Evolutionary conservation across 768 basidiomycete species (phyloP), one percentile per base, ranked within the genome.

Genomic region (Naganishia onofrii): DNA sequence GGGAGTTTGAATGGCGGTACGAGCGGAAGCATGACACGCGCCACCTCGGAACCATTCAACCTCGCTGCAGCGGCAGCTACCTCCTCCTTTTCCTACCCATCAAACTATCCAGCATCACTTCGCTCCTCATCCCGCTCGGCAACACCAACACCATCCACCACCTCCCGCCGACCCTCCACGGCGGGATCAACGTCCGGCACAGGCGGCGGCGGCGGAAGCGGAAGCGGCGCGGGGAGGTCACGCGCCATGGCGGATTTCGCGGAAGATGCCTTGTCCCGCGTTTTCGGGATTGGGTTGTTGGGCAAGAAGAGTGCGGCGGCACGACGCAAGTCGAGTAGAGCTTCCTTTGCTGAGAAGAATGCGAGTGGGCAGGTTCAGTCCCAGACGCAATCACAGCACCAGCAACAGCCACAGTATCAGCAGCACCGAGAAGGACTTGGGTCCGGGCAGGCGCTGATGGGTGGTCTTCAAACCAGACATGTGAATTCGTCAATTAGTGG

Each of bases 61-160:
- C 60, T 63, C n/a, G 23, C n/a, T 12, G 38, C 32, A 1, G 36
- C 23, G 34, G 29, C 54, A 8, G 54, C 34, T 36, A 36, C 54
- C 7, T 17, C 54, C 3, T 34, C 32, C 15, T 42, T 87, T 86
- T 51, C 48, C 48, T 26, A 51, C 48, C 23, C 48, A 51, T 67
- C 90, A 89, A 90, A 87, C 86, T 7, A 82, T 85, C 38, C 90
- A 90, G 12, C 67, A 26, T 53, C 67, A 3, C 54, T 15, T 36
- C 67, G 32, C 12, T 44, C 67, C 26, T 55, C 67, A 1, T 51
- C 48, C 48, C 48, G 48, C 48, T 51, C 48, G 21, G 48, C 48
- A 19, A 53, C 67, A 19, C 53, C 66, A 3, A 67, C 48, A 46
- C 48, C 31, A 23, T 42, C 42, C 42, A 51, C 1, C 34, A 21